phyloP scores from a whole-genome alignment of 1,139 yeast species.

The Citeromyces siamensis region DNA sequence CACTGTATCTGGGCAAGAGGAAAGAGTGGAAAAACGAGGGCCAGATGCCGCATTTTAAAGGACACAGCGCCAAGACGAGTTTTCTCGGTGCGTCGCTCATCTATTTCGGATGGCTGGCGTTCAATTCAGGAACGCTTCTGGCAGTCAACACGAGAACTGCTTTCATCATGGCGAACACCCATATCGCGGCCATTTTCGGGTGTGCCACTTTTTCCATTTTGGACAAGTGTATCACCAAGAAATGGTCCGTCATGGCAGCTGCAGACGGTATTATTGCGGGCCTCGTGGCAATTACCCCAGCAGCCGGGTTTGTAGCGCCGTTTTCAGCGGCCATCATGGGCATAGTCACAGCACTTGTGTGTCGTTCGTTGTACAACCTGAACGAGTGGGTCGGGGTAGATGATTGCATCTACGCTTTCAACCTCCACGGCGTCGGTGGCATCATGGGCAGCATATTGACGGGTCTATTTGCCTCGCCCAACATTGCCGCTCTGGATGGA shows the following conservation, averaged over 20 bases:
- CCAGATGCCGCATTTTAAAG: slow-evolving; percentile 18
- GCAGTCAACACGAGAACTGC: slow-evolving; percentile 32
- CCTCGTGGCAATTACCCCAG: slow-evolving; percentile 37
- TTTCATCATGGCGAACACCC: slow-evolving; percentile 34
- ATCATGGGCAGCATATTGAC: slow-evolving; percentile 28
- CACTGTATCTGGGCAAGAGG: slow-evolving; percentile 27
- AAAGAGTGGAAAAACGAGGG: slow-evolving; percentile 22
- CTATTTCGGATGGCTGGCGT: slow-evolving; percentile 41
- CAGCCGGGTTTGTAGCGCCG: slow-evolving; percentile 36
- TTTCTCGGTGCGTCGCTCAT: slow-evolving; percentile 34
- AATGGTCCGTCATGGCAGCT: slow-evolving; percentile 30
- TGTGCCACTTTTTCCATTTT: slow-evolving; percentile 22
- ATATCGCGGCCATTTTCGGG: slow-evolving; percentile 33
- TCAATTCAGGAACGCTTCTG: slow-evolving; percentile 36
- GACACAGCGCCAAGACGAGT: slow-evolving; percentile 28
- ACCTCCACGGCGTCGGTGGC: slow-evolving; percentile 37
- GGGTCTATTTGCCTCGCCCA: slow-evolving; percentile 34
- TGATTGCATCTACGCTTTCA: slow-evolving; percentile 33
- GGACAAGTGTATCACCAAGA: slow-evolving; percentile 24
- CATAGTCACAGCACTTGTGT: slow-evolving; percentile 25
- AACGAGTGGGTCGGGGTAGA: slow-evolving; percentile 32
- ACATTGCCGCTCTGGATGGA: slow-evolving; percentile 34
- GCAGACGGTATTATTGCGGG: slow-evolving; percentile 38
- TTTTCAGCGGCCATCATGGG: slow-evolving; percentile 35
- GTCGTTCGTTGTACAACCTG: slow-evolving; percentile 24